phyloP scores from a whole-genome alignment of 164 flowering plant species.

The Magnolia sinica region DNA sequence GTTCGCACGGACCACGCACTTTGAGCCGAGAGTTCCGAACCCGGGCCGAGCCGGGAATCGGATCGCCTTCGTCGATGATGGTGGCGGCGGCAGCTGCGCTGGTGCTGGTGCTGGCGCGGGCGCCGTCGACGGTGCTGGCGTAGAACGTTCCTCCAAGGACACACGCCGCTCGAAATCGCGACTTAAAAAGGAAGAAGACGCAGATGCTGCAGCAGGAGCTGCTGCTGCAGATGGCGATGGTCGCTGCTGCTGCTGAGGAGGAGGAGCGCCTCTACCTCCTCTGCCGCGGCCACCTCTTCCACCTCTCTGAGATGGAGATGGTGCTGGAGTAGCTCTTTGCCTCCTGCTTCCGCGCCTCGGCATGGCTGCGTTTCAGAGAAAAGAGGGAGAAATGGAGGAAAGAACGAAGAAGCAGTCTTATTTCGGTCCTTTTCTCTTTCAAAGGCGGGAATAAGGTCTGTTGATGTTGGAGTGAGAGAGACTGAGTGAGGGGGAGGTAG shows the following conservation, averaged over 20 bases:
- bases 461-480: too few relatives aligned
- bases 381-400: too few relatives aligned
- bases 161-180: slow-evolving; percentile 13
- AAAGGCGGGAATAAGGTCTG: too few relatives aligned
- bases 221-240: neutral
- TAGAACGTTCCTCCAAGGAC: slow-evolving; percentile 3
- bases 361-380: too few relatives aligned
- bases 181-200: slow-evolving; percentile 3
- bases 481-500: too few relatives aligned
- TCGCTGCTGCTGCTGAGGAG: neutral
- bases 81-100: slow-evolving; percentile 11
- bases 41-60: slow-evolving; percentile 52
- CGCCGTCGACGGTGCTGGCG: neutral
- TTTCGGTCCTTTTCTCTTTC: too few relatives aligned
- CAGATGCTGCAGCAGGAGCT: neutral
- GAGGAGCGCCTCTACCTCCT: neutral
- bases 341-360: too few relatives aligned
- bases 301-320: neutral
- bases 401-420: too few relatives aligned
- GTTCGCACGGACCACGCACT: slow-evolving; percentile 49
- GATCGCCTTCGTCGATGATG: slow-evolving; percentile 36
- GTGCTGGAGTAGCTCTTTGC: too few relatives aligned
- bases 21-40: slow-evolving; percentile 37
- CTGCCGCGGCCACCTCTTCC: neutral
- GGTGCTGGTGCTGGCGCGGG: neutral